A percentile compares a stretch with the other conserved stretches of the same genome.
phyloP scores from a whole-genome alignment of 1,284 basidiomycete species.

The Puccinia sorghi region DNA sequence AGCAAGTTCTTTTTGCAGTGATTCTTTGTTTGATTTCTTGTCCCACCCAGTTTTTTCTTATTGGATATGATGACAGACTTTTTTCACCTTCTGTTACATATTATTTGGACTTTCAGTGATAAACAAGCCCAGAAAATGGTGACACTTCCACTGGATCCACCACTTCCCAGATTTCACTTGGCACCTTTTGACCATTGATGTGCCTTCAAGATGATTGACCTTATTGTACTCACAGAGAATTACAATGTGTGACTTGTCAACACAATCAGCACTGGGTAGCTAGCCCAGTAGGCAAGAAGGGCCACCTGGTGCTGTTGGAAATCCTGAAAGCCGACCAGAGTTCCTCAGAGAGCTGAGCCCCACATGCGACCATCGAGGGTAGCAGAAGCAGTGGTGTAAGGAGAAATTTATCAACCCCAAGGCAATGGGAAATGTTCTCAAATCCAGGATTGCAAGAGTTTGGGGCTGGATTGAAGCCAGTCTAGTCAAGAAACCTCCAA shows the following conservation, averaged over 20 bases:
- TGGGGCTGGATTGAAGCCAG: slow-evolving; percentile 54
- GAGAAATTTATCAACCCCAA: slow-evolving; percentile 65
- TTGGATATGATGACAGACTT: no score
- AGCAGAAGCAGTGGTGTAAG: slow-evolving; percentile 71
- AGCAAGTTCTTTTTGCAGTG: no score
- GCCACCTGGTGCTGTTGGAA: slow-evolving; percentile 56
- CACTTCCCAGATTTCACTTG: slow-evolving; percentile 73
- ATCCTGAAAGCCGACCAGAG: slow-evolving; percentile 61
- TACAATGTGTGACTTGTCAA: slow-evolving; percentile 63
- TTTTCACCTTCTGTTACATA: no score
- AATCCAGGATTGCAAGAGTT: slow-evolving; percentile 53
- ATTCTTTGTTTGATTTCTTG: no score
- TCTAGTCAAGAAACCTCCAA: not conserved
- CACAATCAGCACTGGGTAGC: slow-evolving; percentile 52
- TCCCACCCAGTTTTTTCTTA: no score
- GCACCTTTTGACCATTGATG: slow-evolving; percentile 72
- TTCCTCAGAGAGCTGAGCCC: slow-evolving; percentile 56
- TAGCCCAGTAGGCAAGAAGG: slow-evolving; percentile 64
- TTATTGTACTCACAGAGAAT: slow-evolving; percentile 73
- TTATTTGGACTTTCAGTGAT: no score
- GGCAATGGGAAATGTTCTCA: slow-evolving; percentile 54
- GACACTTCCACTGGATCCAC: slow-evolving; percentile 77
- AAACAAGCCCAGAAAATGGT: no score
- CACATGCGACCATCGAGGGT: slow-evolving; percentile 46
- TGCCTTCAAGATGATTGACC: slow-evolving; percentile 72